Base-by-base conservation (phyloP, 148 eudicot genomes). In the Polygonum aviculare region DNA sequence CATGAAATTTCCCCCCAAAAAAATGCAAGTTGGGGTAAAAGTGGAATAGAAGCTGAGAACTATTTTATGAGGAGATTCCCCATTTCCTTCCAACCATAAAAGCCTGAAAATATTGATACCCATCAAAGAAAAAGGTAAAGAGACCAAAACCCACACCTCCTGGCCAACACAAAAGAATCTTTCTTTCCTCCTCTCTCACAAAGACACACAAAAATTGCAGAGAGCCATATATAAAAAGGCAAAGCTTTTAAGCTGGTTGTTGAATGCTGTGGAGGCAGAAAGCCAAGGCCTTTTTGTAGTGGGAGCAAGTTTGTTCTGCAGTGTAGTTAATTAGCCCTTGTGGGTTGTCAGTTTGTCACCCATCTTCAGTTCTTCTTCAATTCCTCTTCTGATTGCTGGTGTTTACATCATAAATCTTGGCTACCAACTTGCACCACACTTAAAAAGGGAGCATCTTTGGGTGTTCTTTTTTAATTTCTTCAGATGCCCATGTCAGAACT, bases 401-500 rank as follows among this genome's bases (percentile, higher is more conserved):
- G 40, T 12, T 35, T 59, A n/a, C n/a, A 10, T 49, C 52, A 26
- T 16, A 50, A 50, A 50, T 59, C 65, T 22, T 63, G 40, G 36
- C 71, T 36, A 33, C 71, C 71, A 65, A 65, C 41, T 44, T 35
- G 71, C 71, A 65, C 40, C 71, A 65, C 71, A 65, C 71, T 65
- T 65, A 6, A 65, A 65, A 65, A 65, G 15, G 71, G 41, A 36
- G 72, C 72, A 67, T 67, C 72, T 67, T 60, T 67, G 36, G 14
- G 40, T 14, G 39, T 38, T 16, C 7, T 38, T 67, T 16, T 36
- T 67, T 15, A 31, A 22, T 12, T 51, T 22, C 19, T 26, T 73
- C 38, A 81, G 81, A 82, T 79, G 84, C 82, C 81, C 82, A 60
- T 82, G 79, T 80, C 35, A 35, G 79, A 71, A 26, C 80, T 81